Base-by-base conservation (phyloP, 805 yeast species). In the Pichia nanzhaoensis region DNA sequence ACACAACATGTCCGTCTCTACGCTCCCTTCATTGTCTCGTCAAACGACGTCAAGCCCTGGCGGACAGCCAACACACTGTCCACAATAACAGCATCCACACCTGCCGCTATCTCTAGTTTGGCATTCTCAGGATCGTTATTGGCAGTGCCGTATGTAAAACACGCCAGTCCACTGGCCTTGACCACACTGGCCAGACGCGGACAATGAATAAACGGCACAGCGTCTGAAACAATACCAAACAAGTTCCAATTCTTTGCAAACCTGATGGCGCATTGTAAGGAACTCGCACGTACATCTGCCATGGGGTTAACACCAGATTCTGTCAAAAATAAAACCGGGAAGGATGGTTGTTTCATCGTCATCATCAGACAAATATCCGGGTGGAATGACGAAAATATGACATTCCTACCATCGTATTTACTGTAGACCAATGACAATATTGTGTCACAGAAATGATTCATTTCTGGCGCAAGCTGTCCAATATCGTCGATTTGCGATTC, bases 11-110 rank as follows among this genome's bases (percentile, higher is more conserved):
- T n/a, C n/a, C n/a, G n/a, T n/a, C n/a, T n/a, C n/a, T n/a, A n/a
- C n/a, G n/a, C n/a, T n/a, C n/a, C 39, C 33, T 41, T 51, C 18
- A 45, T 43, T 31, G 34, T 41, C 43, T 50, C 43, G 7, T 46
- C 56, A 14, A 54, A 60, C 39, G 59, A 61, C 1, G 66, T 75
- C 50, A 90, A 70, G 7, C 86, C 96, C 55, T 83, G 83, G 59
- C 95, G 73, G n/a, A 90, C 95, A 0, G 96, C 96, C 57, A 90
- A 70, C 2, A 91, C 98, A 45, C 87, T 82, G 64, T 91, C 98
- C 3, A 87, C 97, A 65, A 91, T 91, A n/a, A 91, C 97, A 0
- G 99, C 99, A 70, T 91, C 98, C 12, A 91, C 96, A 8, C 98
- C 98, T 3, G 95, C 90, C 51, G 78, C 80, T 82, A 91, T 82